Conservation (phyloP, 2,329 filamentous ascomycete species). For the Fusarium guadeloupense region DNA sequence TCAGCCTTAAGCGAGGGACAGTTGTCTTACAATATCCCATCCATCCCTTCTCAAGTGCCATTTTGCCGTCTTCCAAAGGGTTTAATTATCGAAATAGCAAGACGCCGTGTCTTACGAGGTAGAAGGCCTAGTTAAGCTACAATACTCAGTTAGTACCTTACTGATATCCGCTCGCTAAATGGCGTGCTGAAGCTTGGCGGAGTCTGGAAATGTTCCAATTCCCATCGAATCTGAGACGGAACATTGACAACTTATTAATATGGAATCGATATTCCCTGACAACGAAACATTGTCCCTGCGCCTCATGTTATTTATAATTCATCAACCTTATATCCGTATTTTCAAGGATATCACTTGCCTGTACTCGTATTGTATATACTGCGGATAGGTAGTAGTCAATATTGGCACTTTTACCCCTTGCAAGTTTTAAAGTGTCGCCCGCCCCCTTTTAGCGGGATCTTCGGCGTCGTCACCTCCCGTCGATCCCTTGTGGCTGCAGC, state of each 20-base stretch:
- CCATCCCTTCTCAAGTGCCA: conserved; percentile 7
- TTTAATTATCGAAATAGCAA: not conserved
- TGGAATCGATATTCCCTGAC: too few relatives aligned
- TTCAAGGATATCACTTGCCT: too few relatives aligned
- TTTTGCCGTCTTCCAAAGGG: not conserved
- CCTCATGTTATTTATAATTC: too few relatives aligned
- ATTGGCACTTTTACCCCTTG: conserved; percentile 26
- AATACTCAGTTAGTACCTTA: not conserved
- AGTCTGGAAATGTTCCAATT: not conserved
- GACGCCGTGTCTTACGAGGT: conserved; percentile 2
- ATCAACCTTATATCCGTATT: too few relatives aligned
- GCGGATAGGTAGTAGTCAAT: not conserved
- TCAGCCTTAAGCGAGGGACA: conserved; percentile 25
- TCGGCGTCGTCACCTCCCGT: conserved; percentile 32
- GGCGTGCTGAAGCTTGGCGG: not conserved
- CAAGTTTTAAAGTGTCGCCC: conserved; percentile 12
- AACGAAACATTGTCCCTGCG: too few relatives aligned
- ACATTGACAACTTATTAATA: too few relatives aligned
- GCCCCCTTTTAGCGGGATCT: conserved; percentile 34
- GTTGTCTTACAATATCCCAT: conserved; percentile 23
- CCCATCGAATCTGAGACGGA: too few relatives aligned
- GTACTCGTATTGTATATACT: too few relatives aligned
- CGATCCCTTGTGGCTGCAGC: conserved; percentile 17
- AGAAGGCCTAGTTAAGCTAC: not conserved
- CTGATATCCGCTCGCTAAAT: not conserved